Conservation (phyloP, 495 filamentous ascomycete species). For the Thozetella sp. region DNA sequence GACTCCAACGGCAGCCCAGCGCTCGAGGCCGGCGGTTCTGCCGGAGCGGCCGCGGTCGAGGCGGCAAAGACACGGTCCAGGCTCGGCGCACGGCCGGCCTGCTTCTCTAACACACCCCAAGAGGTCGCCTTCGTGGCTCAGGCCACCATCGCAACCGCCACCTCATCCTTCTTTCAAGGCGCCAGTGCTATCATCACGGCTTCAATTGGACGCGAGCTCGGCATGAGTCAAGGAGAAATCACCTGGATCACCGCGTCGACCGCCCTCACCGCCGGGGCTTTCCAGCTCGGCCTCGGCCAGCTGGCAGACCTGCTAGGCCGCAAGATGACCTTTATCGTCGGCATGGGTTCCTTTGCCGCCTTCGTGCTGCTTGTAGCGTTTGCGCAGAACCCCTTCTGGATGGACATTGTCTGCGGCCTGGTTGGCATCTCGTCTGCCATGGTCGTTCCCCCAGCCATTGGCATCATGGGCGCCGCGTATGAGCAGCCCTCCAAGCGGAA, state of each 20-base stretch:
- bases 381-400: conserved; percentile 60
- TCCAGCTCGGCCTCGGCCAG: conserved; percentile 69
- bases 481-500: conserved; percentile 62
- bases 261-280: conserved; percentile 63
- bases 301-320: conserved; percentile 70
- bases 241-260: conserved; percentile 73
- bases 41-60: neutral
- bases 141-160: conserved; percentile 69
- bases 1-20: neutral
- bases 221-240: conserved; percentile 70
- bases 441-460: conserved; percentile 68
- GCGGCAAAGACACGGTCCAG: neutral
- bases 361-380: conserved; percentile 62
- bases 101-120: conserved; percentile 63
- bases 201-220: conserved; percentile 59
- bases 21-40: neutral
- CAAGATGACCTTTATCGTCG: conserved; percentile 59
- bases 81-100: conserved; percentile 45
- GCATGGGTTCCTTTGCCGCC: conserved; percentile 61
- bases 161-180: conserved; percentile 61
- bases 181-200: conserved; percentile 63
- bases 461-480: conserved; percentile 67
- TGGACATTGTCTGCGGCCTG: conserved; percentile 66
- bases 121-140: conserved; percentile 70
- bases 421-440: conserved; percentile 64